Percentiles rank a stretch among this genome's conserved stretches.
phyloP scores from a whole-genome alignment of 2,329 filamentous ascomycete genomes.

The Hymenoscyphus infarciens region DNA sequence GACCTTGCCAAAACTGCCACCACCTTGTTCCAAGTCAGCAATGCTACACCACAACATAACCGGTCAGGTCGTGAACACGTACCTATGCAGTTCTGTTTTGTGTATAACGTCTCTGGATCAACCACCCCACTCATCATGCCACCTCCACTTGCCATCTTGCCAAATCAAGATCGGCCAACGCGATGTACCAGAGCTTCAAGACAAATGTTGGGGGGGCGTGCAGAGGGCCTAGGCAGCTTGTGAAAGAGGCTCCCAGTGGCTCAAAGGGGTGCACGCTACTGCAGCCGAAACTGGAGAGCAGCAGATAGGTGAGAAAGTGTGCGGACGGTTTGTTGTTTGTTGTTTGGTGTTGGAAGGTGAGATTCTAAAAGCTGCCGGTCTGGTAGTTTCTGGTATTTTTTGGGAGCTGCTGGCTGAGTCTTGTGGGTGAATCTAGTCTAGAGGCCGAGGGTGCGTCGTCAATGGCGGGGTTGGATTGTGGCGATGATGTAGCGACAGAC shows the following conservation, averaged over 20 bases:
- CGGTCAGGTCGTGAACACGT: slow-evolving; percentile 22
- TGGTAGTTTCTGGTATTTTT: background rate
- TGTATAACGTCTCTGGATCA: slow-evolving; percentile 89
- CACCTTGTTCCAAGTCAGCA: slow-evolving; percentile 54
- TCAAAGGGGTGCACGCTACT: background rate
- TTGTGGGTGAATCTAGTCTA: slow-evolving; percentile 3
- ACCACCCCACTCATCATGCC: slow-evolving; percentile 48
- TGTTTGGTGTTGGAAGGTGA: background rate
- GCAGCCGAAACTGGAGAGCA: background rate
- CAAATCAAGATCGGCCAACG: slow-evolving; percentile 8
- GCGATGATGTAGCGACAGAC: background rate
- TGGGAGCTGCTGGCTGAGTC: background rate
- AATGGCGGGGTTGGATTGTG: slow-evolving; percentile 27
- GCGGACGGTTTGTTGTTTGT: background rate
- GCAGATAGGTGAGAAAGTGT: background rate
- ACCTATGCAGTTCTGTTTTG: slow-evolving; percentile 89
- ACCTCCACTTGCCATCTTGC: slow-evolving; percentile 32
- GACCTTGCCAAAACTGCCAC: slow-evolving; percentile 96
- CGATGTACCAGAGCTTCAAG: background rate
- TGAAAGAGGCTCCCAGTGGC: background rate
- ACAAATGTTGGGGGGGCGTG: background rate
- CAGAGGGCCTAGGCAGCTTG: background rate
- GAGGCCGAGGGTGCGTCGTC: slow-evolving; percentile 2
- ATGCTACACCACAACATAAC: slow-evolving; percentile 10
- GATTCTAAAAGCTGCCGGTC: background rate